A percentile compares a stretch with the other conserved stretches of the same genome.
phyloP scores from a whole-genome alignment of 352 stramenopile genomes.

The Pythium apleroticum region DNA sequence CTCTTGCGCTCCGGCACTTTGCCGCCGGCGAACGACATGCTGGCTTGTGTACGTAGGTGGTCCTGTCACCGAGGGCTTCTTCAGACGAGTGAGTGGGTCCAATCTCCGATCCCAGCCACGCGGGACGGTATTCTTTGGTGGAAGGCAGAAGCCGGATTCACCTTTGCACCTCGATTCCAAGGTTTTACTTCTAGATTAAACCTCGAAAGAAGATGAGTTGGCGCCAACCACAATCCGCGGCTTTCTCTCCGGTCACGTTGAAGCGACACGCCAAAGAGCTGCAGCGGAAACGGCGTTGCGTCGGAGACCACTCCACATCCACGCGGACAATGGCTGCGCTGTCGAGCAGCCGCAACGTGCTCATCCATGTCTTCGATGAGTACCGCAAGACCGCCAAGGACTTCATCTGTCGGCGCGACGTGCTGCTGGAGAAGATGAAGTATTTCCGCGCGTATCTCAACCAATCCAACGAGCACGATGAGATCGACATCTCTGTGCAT shows the following conservation, averaged over 20 bases:
- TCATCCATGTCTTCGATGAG: constrained; percentile 92
- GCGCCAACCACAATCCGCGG: background rate
- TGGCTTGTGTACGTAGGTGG: constrained; percentile 4
- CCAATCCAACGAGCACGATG: constrained; percentile 76
- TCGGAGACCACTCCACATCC: background rate
- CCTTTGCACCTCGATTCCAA: constrained; percentile 24
- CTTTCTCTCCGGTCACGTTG: constrained; percentile 7
- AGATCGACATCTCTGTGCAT: constrained; percentile 93
- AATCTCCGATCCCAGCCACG: constrained; percentile 11
- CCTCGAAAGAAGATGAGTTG: constrained; percentile 28
- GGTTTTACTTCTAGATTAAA: constrained; percentile 24
- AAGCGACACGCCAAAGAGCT: constrained; percentile 7
- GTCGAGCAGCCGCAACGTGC: constrained; percentile 40
- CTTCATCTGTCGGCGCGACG: constrained; percentile 75
- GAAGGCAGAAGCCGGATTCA: constrained; percentile 23
- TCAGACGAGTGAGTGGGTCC: constrained; percentile 28
- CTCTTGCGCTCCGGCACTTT: constrained; percentile 75
- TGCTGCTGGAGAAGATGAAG: constrained; percentile 89
- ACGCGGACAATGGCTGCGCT: constrained; percentile 1
- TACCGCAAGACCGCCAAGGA: constrained; percentile 83
- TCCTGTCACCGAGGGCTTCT: constrained; percentile 16
- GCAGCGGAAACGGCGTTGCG: background rate
- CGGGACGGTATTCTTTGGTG: constrained; percentile 31
- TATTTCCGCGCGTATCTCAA: constrained; percentile 90
- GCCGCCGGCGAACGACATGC: constrained; percentile 69